Percentiles rank a stretch among this genome's conserved stretches.
These are phyloP conservation scores for Mycena vulgaris DNA, from an alignment of 768 basidiomycete genomes.

Conservation along the genomic window DNA sequence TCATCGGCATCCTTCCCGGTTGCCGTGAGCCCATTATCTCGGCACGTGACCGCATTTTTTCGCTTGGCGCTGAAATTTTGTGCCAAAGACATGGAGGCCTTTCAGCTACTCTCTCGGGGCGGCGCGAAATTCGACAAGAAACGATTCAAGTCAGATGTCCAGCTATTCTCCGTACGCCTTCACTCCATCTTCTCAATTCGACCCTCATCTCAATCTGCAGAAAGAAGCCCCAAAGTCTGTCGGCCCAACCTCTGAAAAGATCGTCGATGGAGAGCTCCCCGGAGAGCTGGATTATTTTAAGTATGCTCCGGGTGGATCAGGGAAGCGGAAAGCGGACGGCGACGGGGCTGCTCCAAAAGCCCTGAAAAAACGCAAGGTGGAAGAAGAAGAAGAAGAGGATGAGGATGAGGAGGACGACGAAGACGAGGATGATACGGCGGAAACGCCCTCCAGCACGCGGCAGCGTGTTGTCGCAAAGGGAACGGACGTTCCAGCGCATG, in stretches of 20 bases:
- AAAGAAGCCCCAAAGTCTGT: constrained; percentile 40
- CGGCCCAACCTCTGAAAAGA: constrained; percentile 33
- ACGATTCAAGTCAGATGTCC: constrained; percentile 77
- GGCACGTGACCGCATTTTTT: neutral
- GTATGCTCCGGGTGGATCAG: constrained; percentile 72
- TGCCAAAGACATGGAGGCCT: constrained; percentile 78
- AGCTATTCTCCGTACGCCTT: constrained; percentile 76
- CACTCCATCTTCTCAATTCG: neutral
- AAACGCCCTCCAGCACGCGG: constrained; percentile 46
- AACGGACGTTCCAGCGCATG: constrained; percentile 71
- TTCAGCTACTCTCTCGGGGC: constrained; percentile 91
- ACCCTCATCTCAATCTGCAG: constrained; percentile 13
- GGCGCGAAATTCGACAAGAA: constrained; percentile 87
- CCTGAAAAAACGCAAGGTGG: constrained; percentile 55
- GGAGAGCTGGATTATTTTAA: constrained; percentile 93
- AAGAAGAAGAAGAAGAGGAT: constrained; percentile 45
- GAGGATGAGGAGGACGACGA: constrained; percentile 41
- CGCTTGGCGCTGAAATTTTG: constrained; percentile 14
- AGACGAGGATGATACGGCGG: constrained; percentile 36
- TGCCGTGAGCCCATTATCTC: neutral
- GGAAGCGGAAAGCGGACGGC: constrained; percentile 64
- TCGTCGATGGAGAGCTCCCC: constrained; percentile 69
- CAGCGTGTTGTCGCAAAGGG: constrained; percentile 88
- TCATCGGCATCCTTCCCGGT: neutral
- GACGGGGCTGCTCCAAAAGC: constrained; percentile 38